Percentiles rank a stretch among this genome's conserved stretches.
Evolutionary conservation across 2,329 filamentous ascomycete species (phyloP).

Genomic region (Paramyrothecium roridum): DNA sequence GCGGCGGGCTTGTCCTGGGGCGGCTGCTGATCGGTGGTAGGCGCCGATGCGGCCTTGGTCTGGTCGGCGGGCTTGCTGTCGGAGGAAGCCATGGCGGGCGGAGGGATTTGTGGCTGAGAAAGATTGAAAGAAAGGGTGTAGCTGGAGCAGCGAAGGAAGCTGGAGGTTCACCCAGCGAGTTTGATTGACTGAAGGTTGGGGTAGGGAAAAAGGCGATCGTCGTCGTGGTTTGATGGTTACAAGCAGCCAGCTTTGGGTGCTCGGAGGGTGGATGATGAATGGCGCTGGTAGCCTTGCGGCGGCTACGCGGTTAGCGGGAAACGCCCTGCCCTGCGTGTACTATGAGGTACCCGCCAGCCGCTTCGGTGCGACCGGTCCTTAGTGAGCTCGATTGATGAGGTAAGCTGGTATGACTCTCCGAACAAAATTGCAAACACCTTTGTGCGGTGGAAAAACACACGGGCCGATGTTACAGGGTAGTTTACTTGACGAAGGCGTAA

Average conservation of each 20-base stretch:
- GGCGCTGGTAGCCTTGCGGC: neutral
- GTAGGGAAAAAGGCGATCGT: too few relatives aligned
- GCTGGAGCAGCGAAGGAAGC: neutral
- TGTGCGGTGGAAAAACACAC: neutral
- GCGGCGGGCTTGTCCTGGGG: constrained; percentile 37
- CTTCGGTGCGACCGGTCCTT: too few relatives aligned
- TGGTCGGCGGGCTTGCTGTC: constrained; percentile 27
- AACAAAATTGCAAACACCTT: too few relatives aligned
- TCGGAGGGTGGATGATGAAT: constrained; percentile 1
- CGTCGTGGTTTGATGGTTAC: too few relatives aligned
- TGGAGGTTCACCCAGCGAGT: neutral
- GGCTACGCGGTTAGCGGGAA: neutral
- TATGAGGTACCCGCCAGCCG: too few relatives aligned
- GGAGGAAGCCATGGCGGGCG: constrained; percentile 11
- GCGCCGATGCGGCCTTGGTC: constrained; percentile 26
- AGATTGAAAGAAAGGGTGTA: neutral
- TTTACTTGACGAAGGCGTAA: too few relatives aligned
- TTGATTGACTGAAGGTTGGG: too few relatives aligned
- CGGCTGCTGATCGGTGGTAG: constrained; percentile 18
- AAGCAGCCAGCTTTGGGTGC: too few relatives aligned
- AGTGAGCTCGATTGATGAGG: too few relatives aligned
- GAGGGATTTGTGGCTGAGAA: neutral
- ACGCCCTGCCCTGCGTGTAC: neutral
- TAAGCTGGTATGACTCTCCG: too few relatives aligned
- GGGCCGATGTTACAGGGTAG: neutral